Evolutionary conservation across 805 yeast genomes (phyloP), one percentile per base, ranked within the genome.

Genomic region (Wickerhamiella allomyrinae): DNA sequence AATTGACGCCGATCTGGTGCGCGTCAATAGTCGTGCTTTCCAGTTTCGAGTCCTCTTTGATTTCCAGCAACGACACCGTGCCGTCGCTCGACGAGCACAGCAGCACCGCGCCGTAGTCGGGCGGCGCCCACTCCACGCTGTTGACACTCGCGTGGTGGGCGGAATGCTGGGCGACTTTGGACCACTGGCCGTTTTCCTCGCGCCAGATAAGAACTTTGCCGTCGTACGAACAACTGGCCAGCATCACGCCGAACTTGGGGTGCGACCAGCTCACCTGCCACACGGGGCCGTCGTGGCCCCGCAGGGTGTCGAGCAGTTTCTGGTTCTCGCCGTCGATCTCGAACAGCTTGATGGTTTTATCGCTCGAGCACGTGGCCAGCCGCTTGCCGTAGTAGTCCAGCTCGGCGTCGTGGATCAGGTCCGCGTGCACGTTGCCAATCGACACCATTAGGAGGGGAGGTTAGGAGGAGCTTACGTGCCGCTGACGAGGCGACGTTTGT

Each of bases 191-290:
- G 40, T 80, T 77, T 53, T 85, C 95, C 62, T 89, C 95, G 57
- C 84, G 80, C 98, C 98, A 91, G 54, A 91, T 77, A 47, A 87
- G 66, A 14, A 84, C 96, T 56, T 81, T 81, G 42, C 98, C 98
- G 58, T 91, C 96, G 57, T 85, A 91, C 1, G 95, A 85, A 53
- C 94, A 84, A 20, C 94, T 80, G 1, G 98, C 98, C 49, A 91
- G 69, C 49, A 89, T 84, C 11, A 85, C 79, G 31, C 98, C 98
- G 57, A 89, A 91, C 61, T 89, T 89, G 24, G 98, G 98, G 59
- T 91, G 98, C 2, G 97, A 97, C 98, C 98, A 91, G 42, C 84
- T 76, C 17, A 86, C 94, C 65, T 89, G 95, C 98, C 98, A 91
- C 38, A 91, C 96, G 10, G 98, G 97, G 25, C 97, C 98, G 48